Conservation (phyloP, 225 moss, liverwort and hornwort species). For the Straminergon stramineum region DNA sequence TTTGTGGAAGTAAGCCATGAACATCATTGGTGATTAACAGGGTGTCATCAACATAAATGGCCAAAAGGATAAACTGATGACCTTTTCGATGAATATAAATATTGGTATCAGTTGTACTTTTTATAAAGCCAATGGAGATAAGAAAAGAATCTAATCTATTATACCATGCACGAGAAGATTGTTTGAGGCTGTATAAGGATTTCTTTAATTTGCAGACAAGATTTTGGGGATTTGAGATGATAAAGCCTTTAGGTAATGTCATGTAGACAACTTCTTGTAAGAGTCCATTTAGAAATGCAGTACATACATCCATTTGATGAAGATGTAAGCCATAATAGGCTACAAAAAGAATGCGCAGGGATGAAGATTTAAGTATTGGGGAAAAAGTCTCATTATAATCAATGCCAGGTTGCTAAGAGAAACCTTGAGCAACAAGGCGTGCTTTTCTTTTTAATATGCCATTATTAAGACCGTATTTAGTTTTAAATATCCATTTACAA, state of each 20-base stretch:
- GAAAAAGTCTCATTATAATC: neutral
- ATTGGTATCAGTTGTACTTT: neutral
- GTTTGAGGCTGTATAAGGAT: neutral
- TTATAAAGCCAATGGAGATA: neutral
- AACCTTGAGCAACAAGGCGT: neutral
- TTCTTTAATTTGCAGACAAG: neutral
- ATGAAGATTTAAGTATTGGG: neutral
- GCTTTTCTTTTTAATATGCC: neutral
- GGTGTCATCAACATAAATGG: neutral
- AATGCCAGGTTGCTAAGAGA: neutral
- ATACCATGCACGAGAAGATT: neutral
- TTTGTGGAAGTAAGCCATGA: neutral
- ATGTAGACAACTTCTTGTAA: neutral
- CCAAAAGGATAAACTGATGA: neutral
- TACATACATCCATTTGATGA: neutral
- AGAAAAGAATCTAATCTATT: neutral
- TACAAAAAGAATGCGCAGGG: accelerated
- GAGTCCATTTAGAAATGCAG: neutral
- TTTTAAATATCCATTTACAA: neutral
- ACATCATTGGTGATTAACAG: neutral
- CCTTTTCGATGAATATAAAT: neutral
- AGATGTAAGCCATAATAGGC: neutral
- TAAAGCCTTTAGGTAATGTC: neutral
- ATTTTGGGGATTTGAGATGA: neutral
- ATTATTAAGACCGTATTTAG: neutral